These are phyloP conservation scores for Termitomyces sp. DNA, from an alignment of 768 basidiomycete species.

Conservation along the genomic window DNA sequence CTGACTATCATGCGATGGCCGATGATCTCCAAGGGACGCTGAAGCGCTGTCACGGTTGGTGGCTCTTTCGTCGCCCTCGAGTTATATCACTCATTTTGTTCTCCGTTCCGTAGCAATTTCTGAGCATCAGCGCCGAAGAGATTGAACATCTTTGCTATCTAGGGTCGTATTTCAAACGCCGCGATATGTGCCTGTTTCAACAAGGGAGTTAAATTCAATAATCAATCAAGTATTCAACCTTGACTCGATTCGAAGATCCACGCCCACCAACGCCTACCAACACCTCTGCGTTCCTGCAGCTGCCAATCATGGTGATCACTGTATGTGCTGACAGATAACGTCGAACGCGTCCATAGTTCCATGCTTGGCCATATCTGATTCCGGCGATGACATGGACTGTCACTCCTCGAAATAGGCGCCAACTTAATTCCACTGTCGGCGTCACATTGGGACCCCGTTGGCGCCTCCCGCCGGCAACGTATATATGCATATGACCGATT, in stretches of 20 bases:
- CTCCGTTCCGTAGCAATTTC: not conserved
- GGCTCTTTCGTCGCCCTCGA: not conserved
- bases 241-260: not conserved
- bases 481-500: not conserved
- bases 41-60: not conserved
- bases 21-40: not conserved
- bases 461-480: constrained; percentile 1
- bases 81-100: not conserved
- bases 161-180: not conserved
- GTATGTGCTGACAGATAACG: constrained; percentile 5
- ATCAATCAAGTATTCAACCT: no score
- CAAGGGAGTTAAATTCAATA: not conserved
- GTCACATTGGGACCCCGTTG: constrained; percentile 9
- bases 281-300: not conserved
- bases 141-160: no score
- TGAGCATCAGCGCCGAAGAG: not conserved
- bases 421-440: constrained; percentile 6
- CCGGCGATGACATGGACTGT: constrained; percentile 4
- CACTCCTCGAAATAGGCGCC: constrained; percentile 3
- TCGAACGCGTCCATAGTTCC: constrained; percentile 1
- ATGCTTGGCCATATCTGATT: not conserved
- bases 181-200: not conserved
- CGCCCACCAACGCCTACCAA: not conserved
- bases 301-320: not conserved
- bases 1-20: not conserved